Conservation (phyloP, 2,329 filamentous ascomycete genomes). For the Nigrospora oryzae region DNA sequence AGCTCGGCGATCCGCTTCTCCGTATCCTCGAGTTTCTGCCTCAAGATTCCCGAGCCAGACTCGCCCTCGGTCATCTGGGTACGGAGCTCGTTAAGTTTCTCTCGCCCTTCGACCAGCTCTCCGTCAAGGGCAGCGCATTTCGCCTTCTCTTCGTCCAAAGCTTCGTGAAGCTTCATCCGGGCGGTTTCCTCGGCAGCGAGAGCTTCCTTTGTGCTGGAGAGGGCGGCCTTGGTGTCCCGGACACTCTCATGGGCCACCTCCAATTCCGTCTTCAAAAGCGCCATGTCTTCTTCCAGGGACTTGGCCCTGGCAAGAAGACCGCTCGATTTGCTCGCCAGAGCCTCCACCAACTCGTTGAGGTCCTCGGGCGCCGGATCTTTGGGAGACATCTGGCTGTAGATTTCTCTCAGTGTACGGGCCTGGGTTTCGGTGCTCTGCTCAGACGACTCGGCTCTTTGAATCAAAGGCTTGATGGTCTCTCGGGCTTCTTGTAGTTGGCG, state of each 20-base stretch:
- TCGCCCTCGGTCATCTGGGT: conserved; percentile 73
- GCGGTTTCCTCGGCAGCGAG: conserved; percentile 43
- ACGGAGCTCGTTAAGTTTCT: conserved; percentile 61
- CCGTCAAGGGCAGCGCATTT: conserved; percentile 44
- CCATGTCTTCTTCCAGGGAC: conserved; percentile 49
- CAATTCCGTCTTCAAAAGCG: conserved; percentile 54
- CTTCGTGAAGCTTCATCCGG: conserved; percentile 44
- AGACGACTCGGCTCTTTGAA: conserved; percentile 39
- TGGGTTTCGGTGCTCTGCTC: conserved; percentile 45
- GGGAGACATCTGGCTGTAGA: conserved; percentile 50
- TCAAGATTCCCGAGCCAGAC: conserved; percentile 71
- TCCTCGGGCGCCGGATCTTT: conserved; percentile 46
- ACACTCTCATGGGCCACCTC: conserved; percentile 48
- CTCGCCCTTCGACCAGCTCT: conserved; percentile 55
- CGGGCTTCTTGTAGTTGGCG: conserved; percentile 45
- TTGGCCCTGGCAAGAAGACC: conserved; percentile 52
- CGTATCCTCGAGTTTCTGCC: conserved; percentile 66
- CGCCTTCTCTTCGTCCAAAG: conserved; percentile 43
- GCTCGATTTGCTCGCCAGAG: conserved; percentile 47
- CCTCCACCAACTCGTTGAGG: conserved; percentile 47
- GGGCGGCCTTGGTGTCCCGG: conserved; percentile 47
- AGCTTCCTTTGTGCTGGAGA: conserved; percentile 43
- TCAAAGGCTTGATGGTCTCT: conserved; percentile 43
- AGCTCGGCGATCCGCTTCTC: conserved; percentile 62
- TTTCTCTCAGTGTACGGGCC: conserved; percentile 44